Conservation (phyloP, 2,329 filamentous ascomycete genomes). For the Elsinoe necatrix region DNA sequence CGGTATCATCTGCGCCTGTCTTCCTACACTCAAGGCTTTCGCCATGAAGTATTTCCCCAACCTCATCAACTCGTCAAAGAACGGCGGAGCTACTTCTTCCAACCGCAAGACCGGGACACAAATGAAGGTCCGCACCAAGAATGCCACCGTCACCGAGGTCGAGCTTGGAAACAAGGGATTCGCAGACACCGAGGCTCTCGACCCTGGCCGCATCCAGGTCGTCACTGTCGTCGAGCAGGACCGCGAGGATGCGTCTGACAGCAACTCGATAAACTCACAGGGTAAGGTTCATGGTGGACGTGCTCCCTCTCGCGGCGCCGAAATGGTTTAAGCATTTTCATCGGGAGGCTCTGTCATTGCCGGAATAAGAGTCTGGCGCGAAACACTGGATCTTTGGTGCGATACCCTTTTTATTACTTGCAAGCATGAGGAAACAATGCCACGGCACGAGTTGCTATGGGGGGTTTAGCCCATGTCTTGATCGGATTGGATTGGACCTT, state of each 20-base stretch:
- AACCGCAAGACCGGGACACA: constrained; percentile 3
- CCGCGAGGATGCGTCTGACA: constrained; percentile 15
- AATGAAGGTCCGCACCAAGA: constrained; percentile 41
- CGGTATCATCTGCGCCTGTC: constrained; percentile 30
- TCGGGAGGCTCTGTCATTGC: not conserved
- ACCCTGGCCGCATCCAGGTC: constrained; percentile 18
- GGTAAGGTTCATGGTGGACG: not conserved
- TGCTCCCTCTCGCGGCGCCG: not conserved
- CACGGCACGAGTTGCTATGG: not conserved
- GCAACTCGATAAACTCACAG: constrained; percentile 2
- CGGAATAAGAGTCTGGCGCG: not conserved
- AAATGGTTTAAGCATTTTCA: not conserved
- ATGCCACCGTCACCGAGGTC: constrained; percentile 74
- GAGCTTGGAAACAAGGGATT: constrained; percentile 81
- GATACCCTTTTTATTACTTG: not conserved
- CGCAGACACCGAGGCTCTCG: constrained; percentile 7
- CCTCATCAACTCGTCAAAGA: constrained; percentile 22
- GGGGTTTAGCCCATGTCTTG: not conserved
- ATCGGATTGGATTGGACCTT: not conserved
- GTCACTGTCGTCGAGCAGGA: constrained; percentile 21
- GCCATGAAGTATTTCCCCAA: constrained; percentile 29
- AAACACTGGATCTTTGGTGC: not conserved
- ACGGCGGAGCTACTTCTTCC: not conserved
- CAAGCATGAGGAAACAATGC: not conserved
- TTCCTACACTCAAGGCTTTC: constrained; percentile 34